A percentile compares a stretch with the other conserved stretches of the same genome.
These are phyloP conservation scores for Leonotis leonurus DNA, from an alignment of 257 asterid species.

Conservation along the genomic window DNA sequence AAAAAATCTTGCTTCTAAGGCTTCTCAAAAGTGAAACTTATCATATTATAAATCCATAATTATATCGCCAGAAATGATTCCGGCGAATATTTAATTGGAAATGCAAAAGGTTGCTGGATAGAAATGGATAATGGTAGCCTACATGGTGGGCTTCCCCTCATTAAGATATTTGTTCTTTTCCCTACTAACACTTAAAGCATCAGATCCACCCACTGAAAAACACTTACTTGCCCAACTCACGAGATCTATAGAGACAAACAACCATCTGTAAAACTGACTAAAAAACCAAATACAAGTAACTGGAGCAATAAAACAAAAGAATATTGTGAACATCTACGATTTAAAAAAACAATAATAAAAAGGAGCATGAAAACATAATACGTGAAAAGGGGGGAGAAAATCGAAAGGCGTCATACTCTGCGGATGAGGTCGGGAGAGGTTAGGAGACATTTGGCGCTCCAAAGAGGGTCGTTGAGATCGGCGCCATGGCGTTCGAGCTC, in stretches of 20 bases:
- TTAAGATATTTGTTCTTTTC: conserved; percentile 3
- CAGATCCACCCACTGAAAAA: conserved; percentile 22
- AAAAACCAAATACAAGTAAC: not conserved
- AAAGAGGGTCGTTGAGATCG: conserved; percentile 78
- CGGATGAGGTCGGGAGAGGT: conserved; percentile 80
- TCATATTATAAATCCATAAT: not conserved
- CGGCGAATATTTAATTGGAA: too few species aligned
- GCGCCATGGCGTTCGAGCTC: conserved; percentile 88
- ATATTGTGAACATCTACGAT: too few species aligned
- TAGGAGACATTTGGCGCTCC: conserved; percentile 92
- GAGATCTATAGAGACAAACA: conserved; percentile 11
- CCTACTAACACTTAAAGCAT: conserved; percentile 13
- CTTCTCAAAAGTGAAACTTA: not conserved
- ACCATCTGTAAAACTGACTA: conserved; percentile 7
- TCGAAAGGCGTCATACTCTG: conserved; percentile 29
- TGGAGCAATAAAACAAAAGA: too few species aligned
- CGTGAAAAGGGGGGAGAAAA: too few species aligned
- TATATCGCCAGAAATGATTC: too few species aligned
- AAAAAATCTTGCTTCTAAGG: not conserved
- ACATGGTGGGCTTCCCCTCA: conserved; percentile 22
- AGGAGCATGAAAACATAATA: not conserved
- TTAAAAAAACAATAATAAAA: not conserved
- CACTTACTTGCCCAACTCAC: conserved; percentile 14
- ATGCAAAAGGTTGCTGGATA: conserved; percentile 9
- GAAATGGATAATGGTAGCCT: not conserved